phyloP scores from a whole-genome alignment of 192 early-diverging fungal genomes.

The Linnemannia exigua region DNA sequence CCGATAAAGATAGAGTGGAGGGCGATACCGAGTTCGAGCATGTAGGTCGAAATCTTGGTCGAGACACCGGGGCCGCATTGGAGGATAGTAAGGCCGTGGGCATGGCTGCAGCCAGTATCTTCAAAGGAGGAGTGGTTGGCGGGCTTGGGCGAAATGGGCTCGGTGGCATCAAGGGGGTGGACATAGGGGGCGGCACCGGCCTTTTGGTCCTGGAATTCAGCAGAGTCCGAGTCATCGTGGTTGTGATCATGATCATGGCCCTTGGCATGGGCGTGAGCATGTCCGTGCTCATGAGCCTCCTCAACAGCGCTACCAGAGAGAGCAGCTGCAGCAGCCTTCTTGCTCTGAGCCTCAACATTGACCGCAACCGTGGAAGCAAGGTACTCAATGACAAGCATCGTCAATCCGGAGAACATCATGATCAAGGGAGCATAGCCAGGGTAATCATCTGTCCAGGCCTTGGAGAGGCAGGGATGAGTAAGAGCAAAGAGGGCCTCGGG shows the following conservation, averaged over 20 bases:
- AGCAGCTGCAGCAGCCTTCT: conserved; percentile 16
- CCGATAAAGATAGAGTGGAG: conserved; percentile 80
- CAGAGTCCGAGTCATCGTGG: conserved; percentile 7
- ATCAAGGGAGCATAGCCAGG: conserved; percentile 71
- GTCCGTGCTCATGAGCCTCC: conserved; percentile 18
- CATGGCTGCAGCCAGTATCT: conserved; percentile 35
- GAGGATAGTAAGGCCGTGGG: conserved; percentile 39
- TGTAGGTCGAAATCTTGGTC: conserved; percentile 70
- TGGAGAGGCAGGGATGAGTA: conserved; percentile 71
- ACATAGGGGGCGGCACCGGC: neutral
- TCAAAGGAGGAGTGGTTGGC: neutral
- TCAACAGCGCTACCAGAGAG: neutral
- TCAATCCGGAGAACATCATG: conserved; percentile 77
- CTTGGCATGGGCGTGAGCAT: conserved; percentile 4
- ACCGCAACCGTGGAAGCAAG: conserved; percentile 54
- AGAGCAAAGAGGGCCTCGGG: conserved; percentile 70
- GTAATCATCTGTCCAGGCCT: conserved; percentile 60
- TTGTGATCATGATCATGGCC: conserved; percentile 15
- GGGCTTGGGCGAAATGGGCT: neutral
- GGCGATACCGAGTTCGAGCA: conserved; percentile 77
- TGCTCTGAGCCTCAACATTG: conserved; percentile 37
- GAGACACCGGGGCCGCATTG: conserved; percentile 52
- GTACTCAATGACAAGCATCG: conserved; percentile 78
- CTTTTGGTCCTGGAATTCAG: neutral
- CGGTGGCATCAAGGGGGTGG: conserved; percentile 57